Percentiles rank a stretch among this genome's conserved stretches.
Evolutionary conservation across 106 monocot genomes (phyloP).

Genomic region (Ottelia alismoides): DNA sequence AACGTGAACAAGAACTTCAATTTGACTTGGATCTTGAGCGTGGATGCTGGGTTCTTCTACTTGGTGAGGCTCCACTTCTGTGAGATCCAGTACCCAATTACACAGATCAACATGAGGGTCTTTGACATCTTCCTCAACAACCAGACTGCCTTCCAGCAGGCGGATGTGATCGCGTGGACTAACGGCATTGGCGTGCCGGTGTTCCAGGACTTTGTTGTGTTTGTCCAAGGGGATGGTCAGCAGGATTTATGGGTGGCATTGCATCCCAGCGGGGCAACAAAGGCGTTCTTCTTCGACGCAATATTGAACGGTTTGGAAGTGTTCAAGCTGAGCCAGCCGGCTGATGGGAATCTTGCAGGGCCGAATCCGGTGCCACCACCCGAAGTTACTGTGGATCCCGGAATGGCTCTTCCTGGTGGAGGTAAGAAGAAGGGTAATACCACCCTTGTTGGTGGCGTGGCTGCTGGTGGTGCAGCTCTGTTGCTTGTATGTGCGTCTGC

Average conservation of each 20-base stretch:
- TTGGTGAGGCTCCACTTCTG: slow-evolving; percentile 67
- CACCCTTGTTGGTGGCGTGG: slow-evolving; percentile 24
- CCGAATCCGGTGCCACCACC: slow-evolving; percentile 13
- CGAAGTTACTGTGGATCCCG: not conserved
- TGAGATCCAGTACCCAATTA: slow-evolving; percentile 36
- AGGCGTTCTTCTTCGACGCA: slow-evolving; percentile 26
- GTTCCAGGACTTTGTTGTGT: slow-evolving; percentile 20
- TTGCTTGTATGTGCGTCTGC: slow-evolving; percentile 8
- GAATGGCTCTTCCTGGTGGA: not conserved
- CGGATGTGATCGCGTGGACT: slow-evolving; percentile 21
- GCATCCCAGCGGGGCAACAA: slow-evolving; percentile 7
- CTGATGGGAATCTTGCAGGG: slow-evolving; percentile 30
- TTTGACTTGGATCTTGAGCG: slow-evolving; percentile 52
- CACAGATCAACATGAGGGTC: slow-evolving; percentile 21
- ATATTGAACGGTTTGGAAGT: slow-evolving; percentile 50
- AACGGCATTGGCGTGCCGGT: slow-evolving; percentile 19
- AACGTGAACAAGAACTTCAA: slow-evolving; percentile 46
- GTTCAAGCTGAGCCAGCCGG: slow-evolving; percentile 24
- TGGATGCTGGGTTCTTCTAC: slow-evolving; percentile 63
- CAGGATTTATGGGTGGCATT: slow-evolving; percentile 27
- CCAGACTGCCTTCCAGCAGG: slow-evolving; percentile 7
- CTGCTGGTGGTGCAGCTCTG: slow-evolving; percentile 21
- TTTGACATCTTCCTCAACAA: slow-evolving; percentile 43
- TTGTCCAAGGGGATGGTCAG: not conserved
- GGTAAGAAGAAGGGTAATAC: not conserved